A percentile compares a stretch with the other conserved stretches of the same genome.
Conservation (phyloP, 2,329 filamentous ascomycete genomes). For the Lasiodiplodia sp. region DNA sequence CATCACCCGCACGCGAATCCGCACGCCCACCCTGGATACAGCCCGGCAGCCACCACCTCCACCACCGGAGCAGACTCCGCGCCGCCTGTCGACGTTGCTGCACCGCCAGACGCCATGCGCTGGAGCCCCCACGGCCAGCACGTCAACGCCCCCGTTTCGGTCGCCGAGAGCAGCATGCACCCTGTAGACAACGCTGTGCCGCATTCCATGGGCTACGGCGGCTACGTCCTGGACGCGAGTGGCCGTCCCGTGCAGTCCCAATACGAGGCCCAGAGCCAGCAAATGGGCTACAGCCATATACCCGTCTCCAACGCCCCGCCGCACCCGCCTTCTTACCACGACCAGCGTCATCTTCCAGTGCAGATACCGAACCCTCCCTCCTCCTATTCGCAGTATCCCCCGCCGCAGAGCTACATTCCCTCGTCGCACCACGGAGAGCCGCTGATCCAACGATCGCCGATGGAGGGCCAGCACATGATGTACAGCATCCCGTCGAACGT, state of each 20-base stretch:
- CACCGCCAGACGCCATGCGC: slow-evolving; percentile 40
- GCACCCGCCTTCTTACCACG: slow-evolving; percentile 45
- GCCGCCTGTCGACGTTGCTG: slow-evolving; percentile 39
- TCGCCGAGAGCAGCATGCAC: slow-evolving; percentile 36
- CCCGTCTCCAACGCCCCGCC: slow-evolving; percentile 43
- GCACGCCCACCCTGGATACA: slow-evolving; percentile 28
- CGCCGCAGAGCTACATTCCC: slow-evolving; percentile 34
- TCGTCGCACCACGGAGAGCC: slow-evolving; percentile 31
- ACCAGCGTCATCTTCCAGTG: slow-evolving; percentile 45
- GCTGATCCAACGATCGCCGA: slow-evolving; percentile 42
- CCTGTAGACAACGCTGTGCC: slow-evolving; percentile 28
- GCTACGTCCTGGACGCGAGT: slow-evolving; percentile 47
- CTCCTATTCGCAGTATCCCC: slow-evolving; percentile 35
- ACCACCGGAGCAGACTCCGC: slow-evolving; percentile 25
- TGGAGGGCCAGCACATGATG: slow-evolving; percentile 46
- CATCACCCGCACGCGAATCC: slow-evolving; percentile 41
- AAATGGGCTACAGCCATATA: slow-evolving; percentile 43
- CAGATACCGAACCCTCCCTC: slow-evolving; percentile 41
- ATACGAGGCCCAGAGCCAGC: slow-evolving; percentile 41
- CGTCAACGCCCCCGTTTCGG: slow-evolving; percentile 43
- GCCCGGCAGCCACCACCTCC: slow-evolving; percentile 23
- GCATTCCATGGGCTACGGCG: slow-evolving; percentile 30
- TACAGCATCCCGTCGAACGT: slow-evolving; percentile 50
- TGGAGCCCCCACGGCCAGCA: slow-evolving; percentile 43
- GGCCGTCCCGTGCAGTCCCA: slow-evolving; percentile 49